Evolutionary conservation across 2,329 filamentous ascomycete genomes (phyloP).

Genomic region (Plenodomus biglobosus): DNA sequence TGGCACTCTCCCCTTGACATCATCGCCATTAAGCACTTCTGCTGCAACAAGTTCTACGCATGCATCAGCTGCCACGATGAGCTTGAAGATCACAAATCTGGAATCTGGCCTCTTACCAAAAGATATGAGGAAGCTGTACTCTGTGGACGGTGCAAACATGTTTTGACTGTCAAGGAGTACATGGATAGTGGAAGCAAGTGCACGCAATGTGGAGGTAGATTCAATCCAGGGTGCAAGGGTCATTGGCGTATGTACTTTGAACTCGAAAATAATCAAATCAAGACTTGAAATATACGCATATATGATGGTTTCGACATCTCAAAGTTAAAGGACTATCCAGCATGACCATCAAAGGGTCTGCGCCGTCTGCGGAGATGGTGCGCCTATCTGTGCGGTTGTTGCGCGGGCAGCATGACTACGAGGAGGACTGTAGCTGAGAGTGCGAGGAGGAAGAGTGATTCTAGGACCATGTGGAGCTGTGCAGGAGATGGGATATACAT

Average conservation of each 20-base stretch:
- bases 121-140: slow-evolving; percentile 29
- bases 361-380: no score
- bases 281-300: no score
- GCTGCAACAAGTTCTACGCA: slow-evolving; percentile 43
- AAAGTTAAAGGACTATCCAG: no score
- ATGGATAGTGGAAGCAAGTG: slow-evolving; percentile 33
- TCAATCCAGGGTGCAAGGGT: slow-evolving; percentile 40
- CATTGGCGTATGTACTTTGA: slow-evolving; percentile 42
- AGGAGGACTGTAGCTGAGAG: no score
- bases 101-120: slow-evolving; percentile 23
- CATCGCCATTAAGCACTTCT: slow-evolving; percentile 42
- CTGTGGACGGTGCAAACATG: slow-evolving; percentile 35
- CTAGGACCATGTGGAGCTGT: no score
- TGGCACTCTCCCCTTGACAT: slow-evolving; percentile 40
- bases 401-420: no score
- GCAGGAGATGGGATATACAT: no score
- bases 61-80: slow-evolving; percentile 41
- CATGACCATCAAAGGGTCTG: no score
- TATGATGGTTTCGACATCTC: no score
- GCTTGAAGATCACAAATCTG: slow-evolving; percentile 27
- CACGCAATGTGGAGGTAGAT: slow-evolving; percentile 28
- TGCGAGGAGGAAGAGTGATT: no score
- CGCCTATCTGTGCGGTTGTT: no score
- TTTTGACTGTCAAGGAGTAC: slow-evolving; percentile 35
- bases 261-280: background rate